Conservation (phyloP, 371 early-diverging fungal species). For the Mortierella sp. region DNA sequence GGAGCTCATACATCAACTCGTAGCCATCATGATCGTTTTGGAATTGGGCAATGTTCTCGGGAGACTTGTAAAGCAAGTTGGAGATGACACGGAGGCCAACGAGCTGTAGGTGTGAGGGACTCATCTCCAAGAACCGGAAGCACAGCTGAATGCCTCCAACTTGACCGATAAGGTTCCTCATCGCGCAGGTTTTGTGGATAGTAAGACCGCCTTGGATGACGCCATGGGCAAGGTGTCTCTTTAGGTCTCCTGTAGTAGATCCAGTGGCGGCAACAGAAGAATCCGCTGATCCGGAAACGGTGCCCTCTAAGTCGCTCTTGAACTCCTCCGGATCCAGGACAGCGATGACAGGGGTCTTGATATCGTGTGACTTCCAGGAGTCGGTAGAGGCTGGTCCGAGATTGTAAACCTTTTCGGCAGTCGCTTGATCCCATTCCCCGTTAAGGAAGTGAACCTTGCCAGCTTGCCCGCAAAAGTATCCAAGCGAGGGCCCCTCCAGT, state of each 20-base stretch:
- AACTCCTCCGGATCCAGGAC: slow-evolving; percentile 53
- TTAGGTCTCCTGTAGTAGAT: not conserved
- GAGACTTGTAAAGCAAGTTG: slow-evolving; percentile 59
- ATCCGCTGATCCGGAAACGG: not conserved
- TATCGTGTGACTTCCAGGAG: slow-evolving; percentile 48
- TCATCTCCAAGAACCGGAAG: slow-evolving; percentile 59
- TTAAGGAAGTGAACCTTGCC: slow-evolving; percentile 58
- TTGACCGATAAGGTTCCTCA: slow-evolving; percentile 55
- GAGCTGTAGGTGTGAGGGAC: slow-evolving; percentile 54
- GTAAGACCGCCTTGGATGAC: slow-evolving; percentile 58
- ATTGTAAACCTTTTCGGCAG: slow-evolving; percentile 56
- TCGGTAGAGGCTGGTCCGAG: slow-evolving; percentile 57
- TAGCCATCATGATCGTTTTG: slow-evolving; percentile 57
- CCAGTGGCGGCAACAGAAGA: not conserved
- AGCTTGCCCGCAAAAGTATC: slow-evolving; percentile 59
- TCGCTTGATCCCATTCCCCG: slow-evolving; percentile 59
- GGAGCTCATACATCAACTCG: slow-evolving; percentile 44
- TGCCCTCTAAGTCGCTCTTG: slow-evolving; percentile 29
- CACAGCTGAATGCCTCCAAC: slow-evolving; percentile 59
- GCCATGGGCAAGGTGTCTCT: slow-evolving; percentile 32
- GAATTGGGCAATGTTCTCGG: slow-evolving; percentile 56
- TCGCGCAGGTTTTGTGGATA: slow-evolving; percentile 57
- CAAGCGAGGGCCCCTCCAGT: slow-evolving; percentile 42
- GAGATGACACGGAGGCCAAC: slow-evolving; percentile 60
- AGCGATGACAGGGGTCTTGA: slow-evolving; percentile 53